Conservation (phyloP, 805 yeast genomes). For the Candida chilensis region DNA sequence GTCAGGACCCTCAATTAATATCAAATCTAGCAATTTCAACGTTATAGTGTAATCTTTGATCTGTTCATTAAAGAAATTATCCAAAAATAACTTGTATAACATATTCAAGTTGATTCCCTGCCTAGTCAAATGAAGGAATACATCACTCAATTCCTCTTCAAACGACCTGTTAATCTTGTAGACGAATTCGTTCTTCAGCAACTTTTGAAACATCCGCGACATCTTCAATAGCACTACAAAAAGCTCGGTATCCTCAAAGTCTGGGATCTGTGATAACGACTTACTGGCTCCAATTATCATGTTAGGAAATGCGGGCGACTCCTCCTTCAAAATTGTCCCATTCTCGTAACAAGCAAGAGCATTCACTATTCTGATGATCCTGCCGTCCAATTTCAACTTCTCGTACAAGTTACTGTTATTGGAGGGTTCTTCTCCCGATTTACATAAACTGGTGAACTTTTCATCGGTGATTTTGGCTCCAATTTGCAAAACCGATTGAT, state of each 20-base stretch:
- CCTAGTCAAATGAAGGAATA: constrained; percentile 20
- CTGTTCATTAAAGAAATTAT: constrained; percentile 10
- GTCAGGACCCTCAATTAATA: constrained; percentile 29
- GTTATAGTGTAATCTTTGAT: constrained; percentile 3
- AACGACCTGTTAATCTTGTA: constrained; percentile 24
- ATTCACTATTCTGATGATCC: background rate
- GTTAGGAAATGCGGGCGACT: too few relatives aligned
- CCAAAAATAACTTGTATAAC: constrained; percentile 10
- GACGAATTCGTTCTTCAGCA: constrained; percentile 19
- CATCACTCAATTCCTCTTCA: constrained; percentile 18
- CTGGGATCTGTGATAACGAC: too few relatives aligned
- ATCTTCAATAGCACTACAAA: constrained; percentile 22
- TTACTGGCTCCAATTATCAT: too few relatives aligned
- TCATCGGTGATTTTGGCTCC: background rate
- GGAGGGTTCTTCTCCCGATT: background rate
- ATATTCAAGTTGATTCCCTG: constrained; percentile 22
- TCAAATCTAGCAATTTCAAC: constrained; percentile 18
- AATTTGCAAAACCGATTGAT: background rate
- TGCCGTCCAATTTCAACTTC: background rate
- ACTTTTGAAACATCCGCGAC: constrained; percentile 13
- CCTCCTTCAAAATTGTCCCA: background rate
- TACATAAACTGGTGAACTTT: background rate
- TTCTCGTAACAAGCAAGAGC: background rate
- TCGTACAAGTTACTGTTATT: background rate
- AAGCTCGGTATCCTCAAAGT: background rate